Conservation (phyloP, 805 yeast species). For the Nakazawaea ambrosiae region DNA sequence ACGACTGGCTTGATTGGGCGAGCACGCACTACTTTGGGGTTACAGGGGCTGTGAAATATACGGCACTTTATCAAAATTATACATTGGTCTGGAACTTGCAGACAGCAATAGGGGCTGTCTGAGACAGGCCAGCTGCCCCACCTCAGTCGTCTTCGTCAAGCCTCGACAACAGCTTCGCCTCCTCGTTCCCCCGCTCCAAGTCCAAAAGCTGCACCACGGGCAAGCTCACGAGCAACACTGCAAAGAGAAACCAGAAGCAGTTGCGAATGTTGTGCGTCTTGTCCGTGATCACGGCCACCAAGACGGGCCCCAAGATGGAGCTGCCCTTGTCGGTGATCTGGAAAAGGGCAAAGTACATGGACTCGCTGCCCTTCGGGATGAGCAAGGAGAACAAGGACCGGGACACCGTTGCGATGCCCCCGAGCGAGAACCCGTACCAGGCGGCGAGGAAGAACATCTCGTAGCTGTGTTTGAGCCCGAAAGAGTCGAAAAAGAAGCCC, state of each 20-base stretch:
- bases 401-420: constrained; percentile 65
- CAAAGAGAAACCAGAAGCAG: constrained; percentile 58
- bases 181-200: constrained; percentile 53
- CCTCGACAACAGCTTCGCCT: constrained; percentile 33
- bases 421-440: constrained; percentile 72
- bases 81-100: no score
- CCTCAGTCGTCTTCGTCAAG: constrained; percentile 22
- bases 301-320: constrained; percentile 63
- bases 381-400: constrained; percentile 62
- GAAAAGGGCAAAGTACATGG: constrained; percentile 68
- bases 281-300: constrained; percentile 70
- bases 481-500: constrained; percentile 47
- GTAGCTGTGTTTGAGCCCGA: constrained; percentile 56
- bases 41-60: no score
- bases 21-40: no score
- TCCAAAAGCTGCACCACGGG: constrained; percentile 51
- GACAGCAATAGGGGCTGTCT: no score
- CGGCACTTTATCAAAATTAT: no score
- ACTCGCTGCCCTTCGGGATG: constrained; percentile 70
- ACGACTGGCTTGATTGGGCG: no score
- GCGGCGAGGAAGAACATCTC: constrained; percentile 66
- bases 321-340: constrained; percentile 79
- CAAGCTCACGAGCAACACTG: constrained; percentile 44
- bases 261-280: constrained; percentile 67
- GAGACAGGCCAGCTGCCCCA: no score